A percentile compares a stretch with the other conserved stretches of the same genome.
Evolutionary conservation across 192 early-diverging fungal species (phyloP).

Genomic region (Entomortierella chlamydospora): DNA sequence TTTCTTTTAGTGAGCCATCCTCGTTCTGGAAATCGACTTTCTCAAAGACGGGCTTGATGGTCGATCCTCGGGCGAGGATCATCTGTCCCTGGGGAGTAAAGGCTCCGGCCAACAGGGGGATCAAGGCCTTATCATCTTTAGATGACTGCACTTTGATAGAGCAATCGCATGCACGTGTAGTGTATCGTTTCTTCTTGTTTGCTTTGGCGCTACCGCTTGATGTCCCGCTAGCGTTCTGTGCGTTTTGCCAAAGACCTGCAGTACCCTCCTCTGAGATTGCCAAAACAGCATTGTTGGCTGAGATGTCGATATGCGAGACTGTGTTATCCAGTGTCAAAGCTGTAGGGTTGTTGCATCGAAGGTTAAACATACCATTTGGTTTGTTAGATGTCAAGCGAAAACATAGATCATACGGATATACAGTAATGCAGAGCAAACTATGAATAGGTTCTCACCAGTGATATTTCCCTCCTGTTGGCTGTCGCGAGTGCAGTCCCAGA

Average conservation of each 20-base stretch:
- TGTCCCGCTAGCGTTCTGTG: conserved; percentile 41
- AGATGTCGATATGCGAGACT: conserved; percentile 59
- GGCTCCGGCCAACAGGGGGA: conserved; percentile 61
- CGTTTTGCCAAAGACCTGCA: conserved; percentile 64
- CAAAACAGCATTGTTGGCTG: conserved; percentile 55
- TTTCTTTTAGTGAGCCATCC: conserved; percentile 47
- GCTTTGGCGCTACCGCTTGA: conserved; percentile 35
- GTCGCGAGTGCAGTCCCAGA: conserved; percentile 61
- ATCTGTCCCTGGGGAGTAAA: conserved; percentile 58
- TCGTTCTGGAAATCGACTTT: conserved; percentile 58
- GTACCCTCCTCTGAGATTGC: conserved; percentile 66
- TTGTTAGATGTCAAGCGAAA: background rate
- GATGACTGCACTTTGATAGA: conserved; percentile 59
- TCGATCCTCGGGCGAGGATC: conserved; percentile 62
- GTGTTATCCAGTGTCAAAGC: conserved; percentile 64
- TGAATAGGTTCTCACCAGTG: conserved; percentile 39
- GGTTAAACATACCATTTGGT: background rate
- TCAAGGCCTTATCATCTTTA: conserved; percentile 34
- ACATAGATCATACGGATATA: no score
- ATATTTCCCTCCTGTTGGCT: conserved; percentile 56
- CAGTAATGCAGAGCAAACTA: background rate
- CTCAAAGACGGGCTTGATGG: conserved; percentile 66
- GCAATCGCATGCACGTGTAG: conserved; percentile 57
- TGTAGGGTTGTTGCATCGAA: background rate
- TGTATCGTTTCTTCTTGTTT: conserved; percentile 62